These are phyloP conservation scores for Chamaenerion angustifolium DNA, from an alignment of 345 rosid genomes.

Conservation along the genomic window DNA sequence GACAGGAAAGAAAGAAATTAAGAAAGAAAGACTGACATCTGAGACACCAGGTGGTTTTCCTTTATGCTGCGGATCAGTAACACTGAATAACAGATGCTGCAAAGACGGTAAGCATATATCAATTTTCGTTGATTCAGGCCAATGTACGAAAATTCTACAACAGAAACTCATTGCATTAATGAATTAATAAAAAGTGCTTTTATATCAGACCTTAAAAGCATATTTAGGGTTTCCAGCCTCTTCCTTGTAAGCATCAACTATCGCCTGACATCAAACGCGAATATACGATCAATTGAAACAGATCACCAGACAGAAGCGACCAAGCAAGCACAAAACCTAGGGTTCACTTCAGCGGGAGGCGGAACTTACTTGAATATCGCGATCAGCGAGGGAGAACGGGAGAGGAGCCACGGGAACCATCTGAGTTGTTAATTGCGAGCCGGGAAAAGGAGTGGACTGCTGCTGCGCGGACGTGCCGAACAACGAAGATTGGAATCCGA, in stretches of 20 bases:
- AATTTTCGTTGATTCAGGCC: no score
- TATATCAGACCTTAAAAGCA: constrained; percentile 62
- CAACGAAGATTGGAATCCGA: constrained; percentile 39
- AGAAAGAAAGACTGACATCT: constrained; percentile 49
- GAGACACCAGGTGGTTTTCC: constrained; percentile 85
- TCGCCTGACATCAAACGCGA: constrained; percentile 32
- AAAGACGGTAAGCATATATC: constrained; percentile 3
- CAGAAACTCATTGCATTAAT: no score
- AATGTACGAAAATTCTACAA: no score
- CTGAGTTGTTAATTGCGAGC: constrained; percentile 79
- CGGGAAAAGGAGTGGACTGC: constrained; percentile 27
- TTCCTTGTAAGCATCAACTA: constrained; percentile 87
- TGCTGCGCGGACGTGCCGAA: constrained; percentile 8
- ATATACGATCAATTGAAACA: background rate
- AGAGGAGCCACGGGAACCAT: constrained; percentile 96
- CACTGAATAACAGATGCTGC: constrained; percentile 88
- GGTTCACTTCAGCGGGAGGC: background rate
- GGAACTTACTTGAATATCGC: constrained; percentile 60
- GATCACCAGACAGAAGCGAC: background rate
- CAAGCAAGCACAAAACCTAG: background rate
- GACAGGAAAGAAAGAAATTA: background rate
- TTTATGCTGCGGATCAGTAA: constrained; percentile 61
- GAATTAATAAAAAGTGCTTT: no score
- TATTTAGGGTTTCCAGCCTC: constrained; percentile 76
- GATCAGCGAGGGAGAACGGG: constrained; percentile 83